Evolutionary conservation across 176 grass and related monocot species (phyloP), one percentile per base, ranked within the genome.

Genomic region (Canna indica): DNA sequence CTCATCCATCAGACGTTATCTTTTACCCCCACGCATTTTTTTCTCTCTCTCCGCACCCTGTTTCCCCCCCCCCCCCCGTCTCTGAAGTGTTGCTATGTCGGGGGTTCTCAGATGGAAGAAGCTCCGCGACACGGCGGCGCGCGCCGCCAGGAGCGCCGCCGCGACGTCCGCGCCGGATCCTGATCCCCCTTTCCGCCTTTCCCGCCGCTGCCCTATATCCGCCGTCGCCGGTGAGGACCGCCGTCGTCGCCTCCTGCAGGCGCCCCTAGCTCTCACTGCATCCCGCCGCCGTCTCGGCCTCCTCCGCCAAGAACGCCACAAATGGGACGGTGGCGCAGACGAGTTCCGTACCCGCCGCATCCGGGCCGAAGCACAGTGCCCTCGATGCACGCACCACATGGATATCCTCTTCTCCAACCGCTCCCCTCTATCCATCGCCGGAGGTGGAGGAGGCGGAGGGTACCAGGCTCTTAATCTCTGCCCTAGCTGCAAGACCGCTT

Each of bases 401-500:
- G 82, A 90, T 53, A 72, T 99, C 73, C 89, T 99, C 69, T 99
- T 99, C 82, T 81, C 89, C 26, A 91, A 93, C 72, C 82, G 86
- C 2, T 34, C 74, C 3, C 83, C 77, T 24, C 79, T 81, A 5
- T 59, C 81, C 16, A 39, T 75, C 46, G 74, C 70, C 9, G 64
- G 72, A 36, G 82, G 72, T 29, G 77, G 28, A 8, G 79, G 44
- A 1, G 66, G 77, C 27, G 78, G 77, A 22, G 94, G 89, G 3
- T 99, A 99, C 70, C 94, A 99, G 82, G 86, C 94, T 31, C 77
- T 99, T 52, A 99, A 99, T 70, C 67, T 99, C 36, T 99, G 94
- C 80, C 94, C 94, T 50, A 99, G 86, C 80, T 99, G 94, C 82
- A 88, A 86, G 70, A 93, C 80, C 56, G 86, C 89, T 41, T 99